phyloP scores from a whole-genome alignment of 129 eudicot species.

The Pittosporum tobira region DNA sequence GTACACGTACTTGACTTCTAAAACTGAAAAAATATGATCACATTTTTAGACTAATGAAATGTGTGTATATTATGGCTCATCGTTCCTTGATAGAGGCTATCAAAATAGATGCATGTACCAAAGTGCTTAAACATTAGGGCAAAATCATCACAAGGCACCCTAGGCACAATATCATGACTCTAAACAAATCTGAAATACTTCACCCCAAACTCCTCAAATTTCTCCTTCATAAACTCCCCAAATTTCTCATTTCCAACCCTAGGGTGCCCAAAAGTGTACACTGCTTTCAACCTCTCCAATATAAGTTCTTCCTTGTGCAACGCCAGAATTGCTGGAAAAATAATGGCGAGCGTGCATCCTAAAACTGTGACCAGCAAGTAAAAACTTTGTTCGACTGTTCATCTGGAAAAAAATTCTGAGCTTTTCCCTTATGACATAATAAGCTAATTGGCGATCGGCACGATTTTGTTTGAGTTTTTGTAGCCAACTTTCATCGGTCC shows the following conservation, averaged over 20 bases:
- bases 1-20: no score
- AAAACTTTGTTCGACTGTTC: slow-evolving; percentile 29
- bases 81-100: slow-evolving; percentile 31
- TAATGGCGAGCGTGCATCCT: slow-evolving; percentile 53
- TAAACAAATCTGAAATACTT: slow-evolving; percentile 44
- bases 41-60: no score
- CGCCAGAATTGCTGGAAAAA: slow-evolving; percentile 44
- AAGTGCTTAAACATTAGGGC: slow-evolving; percentile 36
- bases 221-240: slow-evolving; percentile 20
- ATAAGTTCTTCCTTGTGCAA: slow-evolving; percentile 30
- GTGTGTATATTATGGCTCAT: slow-evolving; percentile 7
- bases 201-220: slow-evolving; percentile 6
- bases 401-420: slow-evolving; percentile 16
- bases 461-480: slow-evolving; percentile 23
- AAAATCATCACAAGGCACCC: slow-evolving; percentile 39
- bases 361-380: slow-evolving; percentile 61
- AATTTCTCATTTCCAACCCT: slow-evolving; percentile 45
- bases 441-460: slow-evolving; percentile 25
- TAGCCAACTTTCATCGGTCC: slow-evolving; percentile 25
- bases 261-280: slow-evolving; percentile 65
- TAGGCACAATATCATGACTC: slow-evolving; percentile 41
- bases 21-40: no score
- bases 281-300: slow-evolving; percentile 39
- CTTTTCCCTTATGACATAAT: slow-evolving; percentile 33
- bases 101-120: slow-evolving; percentile 40